Evolutionary conservation across 75 land plant species (phyloP), one percentile per base, ranked within the genome.

Genomic region (Pinus taeda): DNA sequence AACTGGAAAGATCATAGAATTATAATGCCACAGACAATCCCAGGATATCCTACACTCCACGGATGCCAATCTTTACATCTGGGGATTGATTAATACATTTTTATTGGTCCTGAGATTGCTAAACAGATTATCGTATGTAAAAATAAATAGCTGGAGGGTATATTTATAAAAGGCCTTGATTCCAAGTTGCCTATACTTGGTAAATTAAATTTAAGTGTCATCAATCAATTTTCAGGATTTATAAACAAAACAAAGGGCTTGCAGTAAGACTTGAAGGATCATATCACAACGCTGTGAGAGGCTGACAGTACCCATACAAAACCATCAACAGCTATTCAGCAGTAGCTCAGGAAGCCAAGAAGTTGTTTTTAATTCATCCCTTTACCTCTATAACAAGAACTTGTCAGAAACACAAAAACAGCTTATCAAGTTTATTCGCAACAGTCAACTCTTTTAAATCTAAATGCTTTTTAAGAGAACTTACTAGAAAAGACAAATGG

Each of bases 1-100:
- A 8, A 57, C 57, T 69, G 6, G 75, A 74, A 57, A 57, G 60
- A 26, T 57, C 26, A 49, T 61, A 74, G 75, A 74, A 74, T 57
- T 57, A 15, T 20, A 57, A 39, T n/a, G 53, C 72, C 42, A 42
- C 22, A 20, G 55, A 49, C 55, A 49, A 49, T 1, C 55, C 55
- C 55, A 49, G 2, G 55, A 49, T 39, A 45, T 39, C n/a, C n/a
- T 26, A 26, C 6, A 33, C 13, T 1, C 20, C 70, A 42, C 11
- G 17, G 33, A 42, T 20, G 53, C 53, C 71, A 69, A 39, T 69
- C 49, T 69, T 30, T 42, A 20, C 24, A 69, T 69, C 17, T 69
- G 18, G 49, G 36, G 7, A 69, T 20, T n/a, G 21, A 42, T 39
- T 6, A 6, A 17, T 37, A 65, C 24, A 63, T 42, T 69, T 18